Evolutionary conservation across 2,329 filamentous ascomycete genomes (phyloP).

Genomic region (Phialocephala sp.): DNA sequence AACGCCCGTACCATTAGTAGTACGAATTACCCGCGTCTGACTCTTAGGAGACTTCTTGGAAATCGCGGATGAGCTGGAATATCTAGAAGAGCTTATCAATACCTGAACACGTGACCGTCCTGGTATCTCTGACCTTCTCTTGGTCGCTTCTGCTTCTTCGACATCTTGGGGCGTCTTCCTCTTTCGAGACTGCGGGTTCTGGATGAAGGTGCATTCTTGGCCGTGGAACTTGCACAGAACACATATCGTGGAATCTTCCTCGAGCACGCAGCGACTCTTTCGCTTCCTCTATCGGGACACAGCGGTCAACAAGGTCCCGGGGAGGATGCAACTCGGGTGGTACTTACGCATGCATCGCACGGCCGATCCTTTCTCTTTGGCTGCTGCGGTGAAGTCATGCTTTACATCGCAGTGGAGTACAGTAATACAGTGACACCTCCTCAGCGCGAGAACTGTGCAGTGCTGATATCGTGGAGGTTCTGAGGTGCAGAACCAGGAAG

Average conservation of each 20-base stretch:
- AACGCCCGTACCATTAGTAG: conserved; percentile 65
- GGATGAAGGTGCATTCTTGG: conserved; percentile 77
- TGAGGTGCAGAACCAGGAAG: neutral
- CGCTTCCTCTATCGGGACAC: conserved; percentile 34
- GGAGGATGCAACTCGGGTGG: neutral
- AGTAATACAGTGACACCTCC: neutral
- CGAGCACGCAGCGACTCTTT: conserved; percentile 67
- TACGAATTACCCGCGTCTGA: conserved; percentile 62
- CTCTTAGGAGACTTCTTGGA: conserved; percentile 48
- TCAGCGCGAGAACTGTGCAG: neutral
- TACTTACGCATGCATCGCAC: conserved; percentile 59
- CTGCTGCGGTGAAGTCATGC: conserved; percentile 69
- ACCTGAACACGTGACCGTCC: conserved; percentile 25
- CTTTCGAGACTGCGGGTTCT: conserved; percentile 77
- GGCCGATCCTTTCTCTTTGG: conserved; percentile 78
- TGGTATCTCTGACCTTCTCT: conserved; percentile 32
- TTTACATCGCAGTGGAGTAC: conserved; percentile 14
- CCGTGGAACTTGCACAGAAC: conserved; percentile 77
- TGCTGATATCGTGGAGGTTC: neutral
- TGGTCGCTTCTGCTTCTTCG: conserved; percentile 33
- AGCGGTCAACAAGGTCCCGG: conserved; percentile 14
- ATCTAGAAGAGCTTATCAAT: conserved; percentile 50
- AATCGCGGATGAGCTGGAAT: conserved; percentile 56
- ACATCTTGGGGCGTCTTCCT: conserved; percentile 71
- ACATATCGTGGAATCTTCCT: conserved; percentile 74